Conservation (phyloP, 768 basidiomycete genomes). For the Dacryopinax primogenitus region DNA sequence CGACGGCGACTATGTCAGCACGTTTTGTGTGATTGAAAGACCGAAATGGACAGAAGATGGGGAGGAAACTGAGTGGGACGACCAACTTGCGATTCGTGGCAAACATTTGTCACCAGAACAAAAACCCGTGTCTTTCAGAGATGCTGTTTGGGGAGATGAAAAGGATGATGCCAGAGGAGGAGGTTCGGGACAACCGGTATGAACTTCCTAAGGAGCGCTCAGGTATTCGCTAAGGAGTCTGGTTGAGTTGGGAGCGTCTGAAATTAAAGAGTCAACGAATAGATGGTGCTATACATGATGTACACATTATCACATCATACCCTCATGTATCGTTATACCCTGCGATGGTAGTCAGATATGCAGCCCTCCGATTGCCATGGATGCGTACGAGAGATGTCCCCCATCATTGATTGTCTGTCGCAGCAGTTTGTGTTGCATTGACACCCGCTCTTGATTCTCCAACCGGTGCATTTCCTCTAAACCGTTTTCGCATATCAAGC, state of each 20-base stretch:
- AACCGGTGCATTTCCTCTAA: conserved; percentile 49
- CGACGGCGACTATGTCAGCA: conserved; percentile 56
- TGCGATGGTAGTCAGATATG: background rate
- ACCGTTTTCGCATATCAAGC: conserved; percentile 77
- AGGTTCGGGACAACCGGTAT: no score
- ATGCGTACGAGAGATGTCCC: background rate
- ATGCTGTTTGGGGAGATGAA: background rate
- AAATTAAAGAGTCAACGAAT: no score
- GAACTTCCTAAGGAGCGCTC: no score
- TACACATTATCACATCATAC: background rate
- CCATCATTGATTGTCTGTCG: background rate
- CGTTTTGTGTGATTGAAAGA: conserved; percentile 13
- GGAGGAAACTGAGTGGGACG: background rate
- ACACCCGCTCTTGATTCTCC: background rate
- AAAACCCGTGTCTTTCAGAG: background rate
- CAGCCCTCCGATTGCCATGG: background rate
- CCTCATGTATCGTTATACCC: background rate
- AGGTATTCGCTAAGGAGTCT: no score
- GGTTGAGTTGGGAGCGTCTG: no score
- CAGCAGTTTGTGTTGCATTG: background rate
- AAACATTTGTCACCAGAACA: background rate
- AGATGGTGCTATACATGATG: background rate
- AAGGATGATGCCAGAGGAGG: no score
- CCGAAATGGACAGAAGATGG: background rate
- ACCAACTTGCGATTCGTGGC: background rate